Evolutionary conservation across 768 basidiomycete species (phyloP).

Genomic region (Rhodotorula toruloides): DNA sequence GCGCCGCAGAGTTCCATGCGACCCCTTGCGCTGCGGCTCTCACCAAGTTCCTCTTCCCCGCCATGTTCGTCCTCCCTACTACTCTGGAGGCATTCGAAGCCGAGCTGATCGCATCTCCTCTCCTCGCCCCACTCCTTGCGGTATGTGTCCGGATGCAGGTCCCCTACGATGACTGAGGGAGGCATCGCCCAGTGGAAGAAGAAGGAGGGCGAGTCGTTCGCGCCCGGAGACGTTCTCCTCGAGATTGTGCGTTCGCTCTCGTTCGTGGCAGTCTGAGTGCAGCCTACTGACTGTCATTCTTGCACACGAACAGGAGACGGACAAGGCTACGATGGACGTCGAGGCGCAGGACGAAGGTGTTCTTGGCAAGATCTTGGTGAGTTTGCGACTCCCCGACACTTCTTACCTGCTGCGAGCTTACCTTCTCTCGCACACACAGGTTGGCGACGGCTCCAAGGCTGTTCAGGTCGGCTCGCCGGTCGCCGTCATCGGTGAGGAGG

Average conservation of each 20-base stretch:
- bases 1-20: conserved; percentile 26
- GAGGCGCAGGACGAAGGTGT: conserved; percentile 98
- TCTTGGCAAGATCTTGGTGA: conserved; percentile 90
- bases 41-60: conserved; percentile 38
- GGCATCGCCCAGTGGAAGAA: conserved; percentile 97
- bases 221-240: conserved; percentile 85
- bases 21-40: conserved; percentile 23
- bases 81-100: background rate
- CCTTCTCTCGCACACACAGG: conserved; percentile 50
- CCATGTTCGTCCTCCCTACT: conserved; percentile 25
- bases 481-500: conserved; percentile 88
- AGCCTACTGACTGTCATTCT: background rate
- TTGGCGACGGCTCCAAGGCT: conserved; percentile 76
- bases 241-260: conserved; percentile 68
- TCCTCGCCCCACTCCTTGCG: background rate
- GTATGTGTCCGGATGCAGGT: conserved; percentile 56
- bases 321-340: conserved; percentile 98
- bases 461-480: conserved; percentile 81
- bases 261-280: background rate
- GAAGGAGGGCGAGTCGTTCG: conserved; percentile 85
- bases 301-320: conserved; percentile 69
- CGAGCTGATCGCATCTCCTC: background rate
- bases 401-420: background rate
- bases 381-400: conserved; percentile 43
- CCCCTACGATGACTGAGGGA: conserved; percentile 99